Evolutionary conservation across 257 asterid species (phyloP), one percentile per base, ranked within the genome.

Genomic region (Pogostemon cablin): DNA sequence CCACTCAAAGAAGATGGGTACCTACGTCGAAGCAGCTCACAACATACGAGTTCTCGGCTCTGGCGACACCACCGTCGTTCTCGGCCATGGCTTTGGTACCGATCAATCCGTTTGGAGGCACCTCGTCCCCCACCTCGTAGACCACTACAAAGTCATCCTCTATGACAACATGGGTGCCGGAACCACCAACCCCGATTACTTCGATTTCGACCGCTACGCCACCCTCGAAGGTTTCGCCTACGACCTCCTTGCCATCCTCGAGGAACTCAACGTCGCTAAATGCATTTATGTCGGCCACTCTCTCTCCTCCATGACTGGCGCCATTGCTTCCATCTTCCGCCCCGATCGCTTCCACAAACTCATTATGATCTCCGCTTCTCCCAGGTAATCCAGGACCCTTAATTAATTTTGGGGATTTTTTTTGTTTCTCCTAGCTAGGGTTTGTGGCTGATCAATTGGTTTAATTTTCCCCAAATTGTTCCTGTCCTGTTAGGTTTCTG

Each of bases 81-180:
- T 90, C 39, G 93, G 87, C 52, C 96, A 90, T 37, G 96, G 96
- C 2, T 85, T 84, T 39, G 96, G 96, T 20, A 81, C 95, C 9
- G 95, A 90, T 11, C 96, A 90, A 8, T 90, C 96, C 0, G 86
- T 83, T 3, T 90, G 96, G 96, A 90, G 83, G 70, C 89, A 90
- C 43, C 60, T 90, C 34, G 73, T 87, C 3, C 95, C 95, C 0
- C 90, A 89, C 81, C 86, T 89, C 8, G 86, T 87, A 5, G 92
- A 84, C 7, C 71, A 73, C 0, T 83, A 83, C 77, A 72, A 49
- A 15, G 93, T 90, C 40, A 58, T 90, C 9, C 32, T 81, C 7
- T 90, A 83, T 62, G 96, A 90, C 58, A 87, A 76, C 20, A 90
- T 90, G 87, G 96, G 95, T 1, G 89, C 93, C 4, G 97, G 97